Percentiles rank a stretch among this genome's conserved stretches.
phyloP scores from a whole-genome alignment of 768 basidiomycete genomes.

The Pulveroboletus sp. region DNA sequence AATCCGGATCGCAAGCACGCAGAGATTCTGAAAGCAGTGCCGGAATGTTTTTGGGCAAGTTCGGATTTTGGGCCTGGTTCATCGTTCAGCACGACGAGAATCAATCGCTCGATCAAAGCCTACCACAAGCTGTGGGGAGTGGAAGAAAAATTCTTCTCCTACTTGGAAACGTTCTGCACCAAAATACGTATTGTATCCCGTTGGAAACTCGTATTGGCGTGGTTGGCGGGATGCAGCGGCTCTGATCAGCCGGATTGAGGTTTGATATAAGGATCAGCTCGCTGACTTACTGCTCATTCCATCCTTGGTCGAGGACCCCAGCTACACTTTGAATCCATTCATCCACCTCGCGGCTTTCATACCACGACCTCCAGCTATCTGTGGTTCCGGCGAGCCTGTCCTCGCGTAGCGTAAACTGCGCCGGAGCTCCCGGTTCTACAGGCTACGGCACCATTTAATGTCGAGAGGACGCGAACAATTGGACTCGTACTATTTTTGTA shows the following conservation, averaged over 20 bases:
- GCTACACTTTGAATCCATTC: slow-evolving; percentile 91
- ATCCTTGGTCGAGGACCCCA: slow-evolving; percentile 81
- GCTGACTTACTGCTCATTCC: slow-evolving; percentile 78
- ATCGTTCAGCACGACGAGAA: slow-evolving; percentile 6
- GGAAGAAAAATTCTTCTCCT: slow-evolving; percentile 88
- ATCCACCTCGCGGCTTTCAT: slow-evolving; percentile 80
- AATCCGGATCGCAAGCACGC: slow-evolving; percentile 84
- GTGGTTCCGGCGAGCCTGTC: slow-evolving; percentile 75
- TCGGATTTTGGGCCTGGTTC: slow-evolving; percentile 51
- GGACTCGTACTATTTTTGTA: slow-evolving; percentile 60
- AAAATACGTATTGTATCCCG: slow-evolving; percentile 85
- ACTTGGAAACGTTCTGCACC: slow-evolving; percentile 77
- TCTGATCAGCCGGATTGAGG: slow-evolving; percentile 35
- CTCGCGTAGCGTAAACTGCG: slow-evolving; percentile 69
- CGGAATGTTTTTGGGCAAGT: slow-evolving; percentile 73
- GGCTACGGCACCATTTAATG: slow-evolving; percentile 44
- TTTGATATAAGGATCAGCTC: neutral
- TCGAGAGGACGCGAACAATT: neutral
- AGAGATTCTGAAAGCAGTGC: slow-evolving; percentile 76
- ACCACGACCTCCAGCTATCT: slow-evolving; percentile 78
- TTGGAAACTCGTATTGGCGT: slow-evolving; percentile 91
- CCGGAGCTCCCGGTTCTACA: slow-evolving; percentile 64
- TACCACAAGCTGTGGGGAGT: slow-evolving; percentile 56
- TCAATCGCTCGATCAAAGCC: slow-evolving; percentile 12
- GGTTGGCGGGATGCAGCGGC: slow-evolving; percentile 53